These are phyloP conservation scores for Aspergillus neotritici DNA, from an alignment of 2,329 filamentous ascomycete genomes.

Conservation along the genomic window DNA sequence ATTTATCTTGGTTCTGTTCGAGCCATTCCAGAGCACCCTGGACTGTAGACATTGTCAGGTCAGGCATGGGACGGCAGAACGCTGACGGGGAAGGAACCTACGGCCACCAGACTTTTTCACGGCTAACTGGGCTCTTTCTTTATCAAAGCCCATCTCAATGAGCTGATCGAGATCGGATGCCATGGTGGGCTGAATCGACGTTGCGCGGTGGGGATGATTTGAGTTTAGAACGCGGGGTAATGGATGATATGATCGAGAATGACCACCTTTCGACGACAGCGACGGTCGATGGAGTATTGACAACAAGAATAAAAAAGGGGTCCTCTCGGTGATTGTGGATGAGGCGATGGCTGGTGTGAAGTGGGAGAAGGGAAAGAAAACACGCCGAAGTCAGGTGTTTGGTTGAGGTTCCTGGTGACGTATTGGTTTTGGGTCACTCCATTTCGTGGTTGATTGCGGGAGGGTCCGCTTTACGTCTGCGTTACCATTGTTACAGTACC, in stretches of 20 bases:
- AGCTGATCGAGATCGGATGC: slow-evolving; percentile 56
- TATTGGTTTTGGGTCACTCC: slow-evolving; percentile 11
- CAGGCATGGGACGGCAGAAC: neutral
- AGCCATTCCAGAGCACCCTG: slow-evolving; percentile 92
- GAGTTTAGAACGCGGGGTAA: too few species aligned
- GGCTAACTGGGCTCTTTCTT: slow-evolving; percentile 73
- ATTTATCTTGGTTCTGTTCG: slow-evolving; percentile 82
- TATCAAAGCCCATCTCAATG: slow-evolving; percentile 71
- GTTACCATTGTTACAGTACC: too few species aligned
- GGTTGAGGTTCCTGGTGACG: slow-evolving; percentile 23
- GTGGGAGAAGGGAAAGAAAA: slow-evolving; percentile 2
- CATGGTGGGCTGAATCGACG: slow-evolving; percentile 17
- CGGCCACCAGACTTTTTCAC: slow-evolving; percentile 75
- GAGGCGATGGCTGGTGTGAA: neutral
- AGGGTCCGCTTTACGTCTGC: slow-evolving; percentile 4
- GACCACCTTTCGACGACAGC: too few species aligned
- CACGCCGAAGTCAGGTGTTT: slow-evolving; percentile 2
- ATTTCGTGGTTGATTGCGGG: slow-evolving; percentile 20
- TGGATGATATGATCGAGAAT: too few species aligned
- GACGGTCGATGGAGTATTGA: too few species aligned
- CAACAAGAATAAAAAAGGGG: too few species aligned
- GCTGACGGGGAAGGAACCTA: slow-evolving; percentile 42
- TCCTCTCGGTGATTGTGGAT: neutral
- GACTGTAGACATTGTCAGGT: slow-evolving; percentile 49
- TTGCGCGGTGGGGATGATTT: neutral